Evolutionary conservation across 1,284 basidiomycete genomes (phyloP).

Genomic region (Fomitopsis palustris): DNA sequence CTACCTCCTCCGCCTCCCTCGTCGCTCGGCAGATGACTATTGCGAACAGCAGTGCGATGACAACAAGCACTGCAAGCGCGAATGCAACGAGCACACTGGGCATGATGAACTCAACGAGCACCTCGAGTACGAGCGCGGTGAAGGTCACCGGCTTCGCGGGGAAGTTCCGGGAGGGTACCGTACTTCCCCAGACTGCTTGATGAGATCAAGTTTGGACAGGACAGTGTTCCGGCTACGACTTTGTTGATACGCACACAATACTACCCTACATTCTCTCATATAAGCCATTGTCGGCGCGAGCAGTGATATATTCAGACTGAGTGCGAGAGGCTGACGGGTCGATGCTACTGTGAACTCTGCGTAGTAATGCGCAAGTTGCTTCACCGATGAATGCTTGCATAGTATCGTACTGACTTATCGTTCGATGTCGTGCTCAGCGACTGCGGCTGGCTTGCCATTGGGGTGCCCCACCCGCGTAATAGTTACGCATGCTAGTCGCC

Average conservation of each 20-base stretch:
- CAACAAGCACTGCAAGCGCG: not conserved
- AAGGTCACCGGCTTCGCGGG: not conserved
- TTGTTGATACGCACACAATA: not conserved
- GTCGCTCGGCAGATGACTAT: not conserved
- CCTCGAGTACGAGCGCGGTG: not conserved
- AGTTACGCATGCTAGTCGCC: no score
- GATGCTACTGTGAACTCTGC: no score
- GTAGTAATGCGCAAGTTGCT: no score
- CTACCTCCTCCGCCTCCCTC: constrained; percentile 1
- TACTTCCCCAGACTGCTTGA: not conserved
- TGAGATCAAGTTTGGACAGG: not conserved
- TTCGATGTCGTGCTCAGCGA: no score
- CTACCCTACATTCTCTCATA: not conserved
- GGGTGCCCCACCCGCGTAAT: no score
- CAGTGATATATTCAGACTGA: no score
- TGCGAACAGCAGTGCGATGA: not conserved
- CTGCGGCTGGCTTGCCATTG: no score
- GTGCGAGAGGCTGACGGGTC: no score
- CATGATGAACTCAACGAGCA: not conserved
- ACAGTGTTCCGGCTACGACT: not conserved
- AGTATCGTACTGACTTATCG: no score
- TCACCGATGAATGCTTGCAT: no score
- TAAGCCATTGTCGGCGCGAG: no score
- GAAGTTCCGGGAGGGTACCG: not conserved
- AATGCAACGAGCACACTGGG: not conserved